Base-by-base conservation (phyloP, 768 basidiomycete genomes). In the Auricularia cornea region DNA sequence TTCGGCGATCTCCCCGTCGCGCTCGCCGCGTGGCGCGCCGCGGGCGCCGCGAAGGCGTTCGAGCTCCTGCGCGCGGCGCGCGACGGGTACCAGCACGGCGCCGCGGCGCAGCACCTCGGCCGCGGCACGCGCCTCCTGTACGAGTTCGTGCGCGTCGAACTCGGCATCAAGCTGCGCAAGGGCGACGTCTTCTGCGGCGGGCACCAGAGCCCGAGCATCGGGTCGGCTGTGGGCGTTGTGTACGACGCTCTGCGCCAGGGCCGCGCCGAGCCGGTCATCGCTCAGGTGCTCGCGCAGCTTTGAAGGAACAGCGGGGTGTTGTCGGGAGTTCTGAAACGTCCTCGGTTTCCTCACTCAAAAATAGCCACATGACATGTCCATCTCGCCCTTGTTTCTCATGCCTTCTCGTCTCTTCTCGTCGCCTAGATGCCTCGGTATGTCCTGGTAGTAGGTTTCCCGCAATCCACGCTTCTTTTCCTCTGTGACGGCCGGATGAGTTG, bases 141-240 rank as follows among this genome's bases (percentile, higher is more conserved):
- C 73, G 86, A 90, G 71, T 94, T 85, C 65, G 83, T 95, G 3
- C 80, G 92, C 35, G 64, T 82, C 26, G 81, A 79, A 8, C 76
- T 94, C 31, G 89, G 89, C 20, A 83, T 93, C 26, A 57, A 57
- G 54, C 23, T 57, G 14, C 54, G 28, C 54, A 52, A 52, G 28
- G 51, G 51, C 51, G 51, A 52, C 51, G 51, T 52, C 51, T 52
- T 52, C 51, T 12, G 51, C 51, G 51, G 51, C 28, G 51, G 51
- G 8, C 51, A 52, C 51, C 51, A 52, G 28, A 52, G 28, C 51
- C 51, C 51, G 8, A 52, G 51, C 51, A 52, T 52, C 20, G 51
- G 51, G 8, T n/a, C n/a, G 11, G 51, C 51, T 52, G 51, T 52
- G 8, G 28, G 51, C 12, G 20, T 52, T 28, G 51, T 52, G 8